These are phyloP conservation scores for Ceratobasidium sp. DNA, from an alignment of 1,284 basidiomycete genomes.

Conservation along the genomic window DNA sequence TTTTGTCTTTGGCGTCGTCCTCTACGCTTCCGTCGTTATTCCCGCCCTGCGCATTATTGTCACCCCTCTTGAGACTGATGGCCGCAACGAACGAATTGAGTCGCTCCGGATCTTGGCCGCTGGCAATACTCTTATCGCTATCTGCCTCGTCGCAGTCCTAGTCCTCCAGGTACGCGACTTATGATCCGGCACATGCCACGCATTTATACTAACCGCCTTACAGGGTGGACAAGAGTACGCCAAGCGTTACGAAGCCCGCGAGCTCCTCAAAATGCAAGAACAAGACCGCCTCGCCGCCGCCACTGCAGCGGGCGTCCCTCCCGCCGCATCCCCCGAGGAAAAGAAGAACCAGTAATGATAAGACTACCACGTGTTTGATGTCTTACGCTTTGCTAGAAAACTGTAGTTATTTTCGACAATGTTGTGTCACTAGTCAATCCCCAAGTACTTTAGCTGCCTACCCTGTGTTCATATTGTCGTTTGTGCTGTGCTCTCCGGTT, in stretches of 20 bases:
- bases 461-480: too few relatives aligned
- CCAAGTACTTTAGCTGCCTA: too few relatives aligned
- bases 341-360: slow-evolving; percentile 41
- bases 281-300: slow-evolving; percentile 48
- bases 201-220: slow-evolving; percentile 34
- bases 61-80: slow-evolving; percentile 66
- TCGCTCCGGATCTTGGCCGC: slow-evolving; percentile 83
- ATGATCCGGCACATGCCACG: neutral
- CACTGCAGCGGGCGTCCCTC: slow-evolving; percentile 8
- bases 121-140: slow-evolving; percentile 83
- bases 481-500: too few relatives aligned
- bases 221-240: slow-evolving; percentile 91
- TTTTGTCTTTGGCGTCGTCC: slow-evolving; percentile 76
- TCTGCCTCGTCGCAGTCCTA: slow-evolving; percentile 71
- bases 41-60: slow-evolving; percentile 78
- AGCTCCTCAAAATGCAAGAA: slow-evolving; percentile 62
- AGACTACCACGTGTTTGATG: slow-evolving; percentile 22
- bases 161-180: slow-evolving; percentile 67
- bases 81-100: slow-evolving; percentile 72
- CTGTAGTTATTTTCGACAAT: neutral
- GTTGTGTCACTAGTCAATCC: neutral
- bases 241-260: slow-evolving; percentile 69
- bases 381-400: slow-evolving; percentile 13
- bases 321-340: slow-evolving; percentile 8
- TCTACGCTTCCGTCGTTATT: slow-evolving; percentile 84